Evolutionary conservation across 345 rosid genomes (phyloP), one percentile per base, ranked within the genome.

Genomic region (Brassica cretica): DNA sequence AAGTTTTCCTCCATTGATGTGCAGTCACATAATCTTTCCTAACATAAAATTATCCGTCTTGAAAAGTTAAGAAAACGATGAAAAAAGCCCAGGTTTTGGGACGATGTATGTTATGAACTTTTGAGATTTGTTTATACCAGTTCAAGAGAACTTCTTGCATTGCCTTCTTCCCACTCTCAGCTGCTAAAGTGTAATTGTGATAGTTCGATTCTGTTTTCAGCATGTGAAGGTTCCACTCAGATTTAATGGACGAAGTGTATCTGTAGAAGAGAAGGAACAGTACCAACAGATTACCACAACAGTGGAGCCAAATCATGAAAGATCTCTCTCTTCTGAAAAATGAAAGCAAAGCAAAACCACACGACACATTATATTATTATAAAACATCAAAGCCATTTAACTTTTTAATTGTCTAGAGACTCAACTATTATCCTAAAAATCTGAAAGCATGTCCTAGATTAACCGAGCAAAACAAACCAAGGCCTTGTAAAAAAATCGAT

Each of bases 181-280:
- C 92, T 6, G 87, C 91, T 80, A 88, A 86, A 59, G 80, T 89
- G 87, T 88, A 91, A 79, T 88, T 87, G 5, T 81, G 83, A 80
- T 90, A 85, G 80, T 82, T 85, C 5, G 92, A 78, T 84, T 96
- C 99, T 65, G 90, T 90, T 81, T 76, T 90, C 80, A 86, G 86
- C 97, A 93, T 88, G 85, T 93, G 97, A 64, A 74, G 30, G 2
- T 65, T 87, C 99, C 99, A 96, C 83, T 93, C 88, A 8, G 85
- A 73, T 83, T 90, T 91, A 80, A 93, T 84, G 9, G 89, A 86
- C 37, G 85, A 88, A 49, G 97, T 14, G 18, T 49, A 5, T 6
- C 18, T 49, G 55, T 4, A 49, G 55, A 14, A 49, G 55, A 49
- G 55, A 6, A 49, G 6, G 55, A 14, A 46, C 53, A 5, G 53